Conservation (phyloP, 805 yeast species). For the Hanseniaspora nectarophila region DNA sequence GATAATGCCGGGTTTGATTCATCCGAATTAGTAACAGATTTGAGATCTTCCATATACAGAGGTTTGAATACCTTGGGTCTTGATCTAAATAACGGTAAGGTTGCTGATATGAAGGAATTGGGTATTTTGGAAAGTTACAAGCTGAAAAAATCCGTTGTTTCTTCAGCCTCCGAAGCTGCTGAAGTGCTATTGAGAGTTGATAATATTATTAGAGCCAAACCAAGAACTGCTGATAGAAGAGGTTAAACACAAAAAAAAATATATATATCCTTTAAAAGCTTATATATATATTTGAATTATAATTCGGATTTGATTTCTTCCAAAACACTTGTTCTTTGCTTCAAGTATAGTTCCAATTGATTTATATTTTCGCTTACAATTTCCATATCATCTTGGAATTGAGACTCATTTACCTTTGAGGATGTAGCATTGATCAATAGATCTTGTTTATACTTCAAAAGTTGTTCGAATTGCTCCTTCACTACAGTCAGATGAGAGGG, state of each 20-base stretch:
- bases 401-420: conserved; percentile 32
- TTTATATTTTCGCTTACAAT: conserved; percentile 66
- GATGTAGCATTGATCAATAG: conserved; percentile 34
- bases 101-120: conserved; percentile 87
- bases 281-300: conserved; percentile 19
- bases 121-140: conserved; percentile 91
- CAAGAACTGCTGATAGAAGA: conserved; percentile 86
- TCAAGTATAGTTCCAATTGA: conserved; percentile 57
- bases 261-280: no score
- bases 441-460: conserved; percentile 63
- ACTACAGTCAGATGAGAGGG: conserved; percentile 27
- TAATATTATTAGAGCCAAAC: conserved; percentile 91
- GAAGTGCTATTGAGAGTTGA: conserved; percentile 92
- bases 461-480: conserved; percentile 63
- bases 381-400: conserved; percentile 50
- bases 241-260: background rate
- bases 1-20: conserved; percentile 97
- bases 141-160: conserved; percentile 84
- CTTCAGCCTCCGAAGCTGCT: conserved; percentile 95
- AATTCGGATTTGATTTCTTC: conserved; percentile 35
- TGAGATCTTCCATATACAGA: conserved; percentile 72
- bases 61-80: conserved; percentile 89
- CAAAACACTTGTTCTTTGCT: conserved; percentile 50
- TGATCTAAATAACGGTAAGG: conserved; percentile 68
- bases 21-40: conserved; percentile 77